Evolutionary conservation across 306 rosid species (phyloP).

Genomic region (Vicia faba): DNA sequence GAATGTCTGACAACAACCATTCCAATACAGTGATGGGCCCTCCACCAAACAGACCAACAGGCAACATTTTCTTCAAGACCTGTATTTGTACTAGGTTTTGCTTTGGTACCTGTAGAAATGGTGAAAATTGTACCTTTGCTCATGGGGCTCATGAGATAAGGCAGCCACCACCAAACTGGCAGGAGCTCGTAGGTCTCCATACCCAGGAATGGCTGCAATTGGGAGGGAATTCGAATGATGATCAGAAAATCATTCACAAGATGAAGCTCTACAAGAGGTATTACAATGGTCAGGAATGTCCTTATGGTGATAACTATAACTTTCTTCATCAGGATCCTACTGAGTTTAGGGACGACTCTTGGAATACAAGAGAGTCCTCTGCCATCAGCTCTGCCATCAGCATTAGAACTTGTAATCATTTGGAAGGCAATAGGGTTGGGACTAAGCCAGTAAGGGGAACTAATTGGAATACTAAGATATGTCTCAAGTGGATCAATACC

Average conservation of each 20-base stretch:
- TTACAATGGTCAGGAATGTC: conserved; percentile 94
- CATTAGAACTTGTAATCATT: conserved; percentile 56
- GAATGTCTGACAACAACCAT: no score
- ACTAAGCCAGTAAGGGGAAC: neutral
- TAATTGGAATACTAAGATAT: conserved; percentile 74
- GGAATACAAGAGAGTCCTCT: conserved; percentile 69
- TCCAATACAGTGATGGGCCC: no score
- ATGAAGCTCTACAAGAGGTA: no score
- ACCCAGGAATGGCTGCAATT: no score
- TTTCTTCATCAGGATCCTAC: conserved; percentile 92
- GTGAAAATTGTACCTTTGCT: no score
- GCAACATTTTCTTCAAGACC: no score
- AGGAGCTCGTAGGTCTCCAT: no score
- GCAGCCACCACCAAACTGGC: conserved; percentile 90
- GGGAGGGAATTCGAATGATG: no score
- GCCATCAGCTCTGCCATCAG: conserved; percentile 78
- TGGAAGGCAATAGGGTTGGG: conserved; percentile 51
- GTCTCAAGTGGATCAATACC: conserved; percentile 74
- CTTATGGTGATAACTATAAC: conserved; percentile 86
- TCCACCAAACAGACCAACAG: no score
- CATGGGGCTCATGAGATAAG: conserved; percentile 74
- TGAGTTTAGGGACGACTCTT: conserved; percentile 72
- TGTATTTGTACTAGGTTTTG: no score
- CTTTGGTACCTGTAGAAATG: no score
- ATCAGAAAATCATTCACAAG: no score